Conservation (phyloP, 805 yeast genomes). For the Cyberlindnera maritima region DNA sequence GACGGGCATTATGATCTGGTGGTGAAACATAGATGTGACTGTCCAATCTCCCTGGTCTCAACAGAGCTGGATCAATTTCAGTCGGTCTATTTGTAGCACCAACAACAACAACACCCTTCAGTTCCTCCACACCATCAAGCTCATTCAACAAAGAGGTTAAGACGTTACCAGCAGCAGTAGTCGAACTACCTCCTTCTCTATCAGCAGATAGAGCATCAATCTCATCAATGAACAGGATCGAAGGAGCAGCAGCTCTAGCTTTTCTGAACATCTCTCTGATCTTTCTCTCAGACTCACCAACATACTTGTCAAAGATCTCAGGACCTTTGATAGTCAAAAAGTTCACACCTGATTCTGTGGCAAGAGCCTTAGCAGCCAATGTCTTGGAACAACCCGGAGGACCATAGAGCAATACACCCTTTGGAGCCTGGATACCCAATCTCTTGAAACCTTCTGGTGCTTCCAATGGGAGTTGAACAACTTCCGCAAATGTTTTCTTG, state of each 20-base stretch:
- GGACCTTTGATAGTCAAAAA: slow-evolving; percentile 97
- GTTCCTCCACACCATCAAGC: slow-evolving; percentile 94
- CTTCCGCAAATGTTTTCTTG: slow-evolving; percentile 79
- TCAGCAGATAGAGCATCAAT: slow-evolving; percentile 89
- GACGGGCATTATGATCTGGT: slow-evolving; percentile 79
- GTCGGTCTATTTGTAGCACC: slow-evolving; percentile 98
- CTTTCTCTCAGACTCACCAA: slow-evolving; percentile 92
- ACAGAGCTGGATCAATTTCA: slow-evolving; percentile 85
- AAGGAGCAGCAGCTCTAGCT: slow-evolving; percentile 93
- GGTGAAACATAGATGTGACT: slow-evolving; percentile 91
- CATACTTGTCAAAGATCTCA: slow-evolving; percentile 90
- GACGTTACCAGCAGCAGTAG: slow-evolving; percentile 79
- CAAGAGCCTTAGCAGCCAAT: slow-evolving; percentile 89
- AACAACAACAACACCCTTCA: slow-evolving; percentile 88
- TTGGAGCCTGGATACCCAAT: slow-evolving; percentile 86
- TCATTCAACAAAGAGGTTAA: slow-evolving; percentile 89
- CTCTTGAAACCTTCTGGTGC: slow-evolving; percentile 73
- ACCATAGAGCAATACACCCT: slow-evolving; percentile 90
- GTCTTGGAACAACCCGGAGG: slow-evolving; percentile 99
- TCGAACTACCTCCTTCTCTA: slow-evolving; percentile 51
- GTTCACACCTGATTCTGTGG: slow-evolving; percentile 92
- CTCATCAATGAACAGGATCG: slow-evolving; percentile 93
- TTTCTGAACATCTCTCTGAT: slow-evolving; percentile 91
- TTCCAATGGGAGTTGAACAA: slow-evolving; percentile 87
- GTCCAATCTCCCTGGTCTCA: slow-evolving; percentile 95